A percentile compares a stretch with the other conserved stretches of the same genome.
phyloP scores from a whole-genome alignment of 768 basidiomycete species.

The Termitomyces sp. region DNA sequence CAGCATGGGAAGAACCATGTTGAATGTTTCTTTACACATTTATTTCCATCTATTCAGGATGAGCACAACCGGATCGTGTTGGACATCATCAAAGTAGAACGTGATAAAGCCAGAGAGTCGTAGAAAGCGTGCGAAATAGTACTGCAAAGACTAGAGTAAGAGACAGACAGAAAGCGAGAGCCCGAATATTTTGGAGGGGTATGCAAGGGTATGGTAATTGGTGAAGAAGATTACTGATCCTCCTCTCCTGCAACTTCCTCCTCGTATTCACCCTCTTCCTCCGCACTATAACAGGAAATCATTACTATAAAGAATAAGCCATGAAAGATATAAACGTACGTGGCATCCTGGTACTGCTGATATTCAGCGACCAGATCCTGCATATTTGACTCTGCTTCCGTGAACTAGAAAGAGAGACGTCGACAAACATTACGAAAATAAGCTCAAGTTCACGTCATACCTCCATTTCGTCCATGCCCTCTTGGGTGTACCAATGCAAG shows the following conservation, averaged over 20 bases:
- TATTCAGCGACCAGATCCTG: conserved; percentile 98
- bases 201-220: conserved; percentile 18
- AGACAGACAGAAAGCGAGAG: conserved; percentile 13
- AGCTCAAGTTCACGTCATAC: conserved; percentile 23
- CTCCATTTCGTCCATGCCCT: conserved; percentile 99
- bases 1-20: neutral
- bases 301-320: neutral
- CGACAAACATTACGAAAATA: neutral
- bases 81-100: conserved; percentile 26
- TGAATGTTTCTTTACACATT: neutral
- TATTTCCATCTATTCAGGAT: neutral
- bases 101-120: conserved; percentile 22
- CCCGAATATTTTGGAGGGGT: conserved; percentile 15
- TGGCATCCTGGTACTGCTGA: conserved; percentile 93
- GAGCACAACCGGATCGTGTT: neutral
- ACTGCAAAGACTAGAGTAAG: conserved; percentile 20
- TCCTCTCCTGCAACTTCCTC: conserved; percentile 66
- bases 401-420: conserved; percentile 51
- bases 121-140: conserved; percentile 33
- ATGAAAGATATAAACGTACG: conserved; percentile 45
- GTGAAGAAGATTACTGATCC: conserved; percentile 29
- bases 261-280: conserved; percentile 88
- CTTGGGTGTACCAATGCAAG: conserved; percentile 99
- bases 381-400: conserved; percentile 99
- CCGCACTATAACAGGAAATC: conserved; percentile 46